A percentile compares a stretch with the other conserved stretches of the same genome.
Conservation (phyloP, 208 protist genomes). For the Leishmania tarentolae region DNA sequence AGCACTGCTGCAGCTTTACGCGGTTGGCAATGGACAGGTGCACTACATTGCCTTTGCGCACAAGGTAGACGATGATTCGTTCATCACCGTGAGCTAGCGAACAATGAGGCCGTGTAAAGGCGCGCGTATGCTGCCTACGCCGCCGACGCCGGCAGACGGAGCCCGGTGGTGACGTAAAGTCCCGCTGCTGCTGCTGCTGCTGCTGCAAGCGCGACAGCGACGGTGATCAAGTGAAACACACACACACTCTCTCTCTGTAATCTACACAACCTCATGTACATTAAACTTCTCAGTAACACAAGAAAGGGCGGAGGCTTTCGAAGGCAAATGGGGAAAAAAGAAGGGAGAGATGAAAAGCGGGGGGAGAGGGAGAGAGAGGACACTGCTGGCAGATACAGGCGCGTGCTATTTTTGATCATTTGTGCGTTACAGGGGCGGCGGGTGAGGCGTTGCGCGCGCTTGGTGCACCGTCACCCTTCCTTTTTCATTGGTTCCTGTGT, state of each 20-base stretch:
- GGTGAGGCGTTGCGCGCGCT: too few species aligned
- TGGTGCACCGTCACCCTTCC: slow-evolving; percentile 5
- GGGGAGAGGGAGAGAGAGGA: too few species aligned
- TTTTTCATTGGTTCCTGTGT: slow-evolving; percentile 7
- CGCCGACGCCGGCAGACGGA: not conserved
- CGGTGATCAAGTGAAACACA: not conserved
- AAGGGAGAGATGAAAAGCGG: not conserved
- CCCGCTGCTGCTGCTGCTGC: not conserved
- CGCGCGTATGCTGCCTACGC: not conserved
- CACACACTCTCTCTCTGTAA: too few species aligned
- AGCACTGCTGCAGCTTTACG: slow-evolving; percentile 47
- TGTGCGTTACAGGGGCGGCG: not conserved
- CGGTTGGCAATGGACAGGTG: slow-evolving; percentile 66
- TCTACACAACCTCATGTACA: not conserved
- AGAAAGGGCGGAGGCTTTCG: not conserved
- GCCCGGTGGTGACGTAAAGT: not conserved
- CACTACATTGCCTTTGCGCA: slow-evolving; percentile 70
- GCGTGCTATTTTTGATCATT: not conserved
- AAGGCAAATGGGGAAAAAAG: not conserved
- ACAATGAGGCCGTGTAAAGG: not conserved
- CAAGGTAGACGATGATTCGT: slow-evolving; percentile 48
- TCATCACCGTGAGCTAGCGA: slow-evolving; percentile 33
- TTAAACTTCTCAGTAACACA: not conserved
- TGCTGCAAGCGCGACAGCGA: not conserved
- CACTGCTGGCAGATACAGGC: not conserved